Base-by-base conservation (phyloP, 768 basidiomycete species). In the Leccinum aurantiacum region DNA sequence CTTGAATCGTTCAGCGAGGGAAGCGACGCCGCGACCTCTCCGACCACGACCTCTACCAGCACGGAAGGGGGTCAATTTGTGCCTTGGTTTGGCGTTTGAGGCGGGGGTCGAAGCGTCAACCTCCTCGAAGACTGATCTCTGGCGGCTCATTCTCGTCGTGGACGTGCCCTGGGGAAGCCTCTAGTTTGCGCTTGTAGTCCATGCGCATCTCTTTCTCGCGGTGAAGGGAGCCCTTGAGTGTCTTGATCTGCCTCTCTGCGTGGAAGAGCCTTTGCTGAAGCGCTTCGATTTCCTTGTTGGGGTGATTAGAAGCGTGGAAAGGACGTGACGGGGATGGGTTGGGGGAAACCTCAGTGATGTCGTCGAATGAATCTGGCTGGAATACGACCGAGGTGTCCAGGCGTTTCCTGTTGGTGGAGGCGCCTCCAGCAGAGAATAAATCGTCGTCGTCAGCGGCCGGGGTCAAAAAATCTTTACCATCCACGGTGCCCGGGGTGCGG, bases 181-280 rank as follows among this genome's bases (percentile, higher is more conserved):
- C 80, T 25, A 88, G 74, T 68, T 79, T 80, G 58, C 85, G 78
- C 67, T 76, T 78, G 59, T 85, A 84, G 56, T 88, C 87, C 69
- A 92, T 83, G 35, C 88, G 84, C 57, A 86, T 76, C 77, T 91
- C 88, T 76, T 93, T 94, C 81, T 95, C 93, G 59, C 92, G 81
- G 67, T 86, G 84, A 55, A 95, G 71, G 1, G 87, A 86, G 52
- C 88, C 84, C 68, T 91, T 90, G 61, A 95, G 83, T 82, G 92
- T 93, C 62, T 79, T 82, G 67, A 95, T 88, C 68, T 93, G 92
- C 60, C 93, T 79, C 71, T 95, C 91, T 4, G 93, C 90, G 72
- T 94, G 92, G 11, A 91, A 89, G 37, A 95, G 79, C 27, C 88
- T 81, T 68, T 93, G 88, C 60, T 92, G 88, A 14, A 94, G 76